Evolutionary conservation across 129 eudicot genomes (phyloP).

Genomic region (Lonicera japonica): DNA sequence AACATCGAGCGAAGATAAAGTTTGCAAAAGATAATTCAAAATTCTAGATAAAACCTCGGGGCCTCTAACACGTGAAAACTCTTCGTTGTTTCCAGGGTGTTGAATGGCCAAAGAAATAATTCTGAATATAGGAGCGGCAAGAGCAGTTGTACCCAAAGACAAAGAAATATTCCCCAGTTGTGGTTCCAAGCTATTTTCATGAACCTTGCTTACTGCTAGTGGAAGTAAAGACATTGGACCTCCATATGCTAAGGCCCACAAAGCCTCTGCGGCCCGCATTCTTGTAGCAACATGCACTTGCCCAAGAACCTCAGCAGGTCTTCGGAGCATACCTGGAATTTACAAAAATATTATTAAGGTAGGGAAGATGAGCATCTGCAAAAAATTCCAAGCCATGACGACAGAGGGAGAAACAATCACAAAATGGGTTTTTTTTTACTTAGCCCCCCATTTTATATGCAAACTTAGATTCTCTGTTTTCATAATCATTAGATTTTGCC

Average conservation of each 20-base stretch:
- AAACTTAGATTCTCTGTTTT: too few relatives aligned
- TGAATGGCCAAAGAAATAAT: conserved; percentile 81
- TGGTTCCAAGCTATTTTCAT: conserved; percentile 68
- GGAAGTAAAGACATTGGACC: conserved; percentile 97
- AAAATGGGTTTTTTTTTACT: too few relatives aligned
- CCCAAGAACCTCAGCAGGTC: conserved; percentile 99
- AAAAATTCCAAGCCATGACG: neutral
- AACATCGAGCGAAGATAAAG: conserved; percentile 65
- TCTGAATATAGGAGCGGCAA: conserved; percentile 94
- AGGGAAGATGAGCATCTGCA: neutral
- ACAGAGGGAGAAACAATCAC: too few relatives aligned
- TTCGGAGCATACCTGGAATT: conserved; percentile 71
- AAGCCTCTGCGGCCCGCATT: conserved; percentile 88
- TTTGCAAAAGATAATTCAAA: conserved; percentile 68
- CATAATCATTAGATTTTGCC: too few relatives aligned
- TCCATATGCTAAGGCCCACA: conserved; percentile 96
- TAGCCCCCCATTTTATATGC: too few relatives aligned
- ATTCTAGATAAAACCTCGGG: conserved; percentile 84
- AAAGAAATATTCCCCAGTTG: conserved; percentile 56
- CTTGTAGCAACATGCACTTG: conserved; percentile 95
- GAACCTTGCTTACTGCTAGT: conserved; percentile 65
- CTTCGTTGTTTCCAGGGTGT: conserved; percentile 91
- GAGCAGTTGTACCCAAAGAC: conserved; percentile 55
- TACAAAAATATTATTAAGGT: conserved; percentile 11
- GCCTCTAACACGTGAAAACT: conserved; percentile 71